Percentiles rank a stretch among this genome's conserved stretches.
phyloP scores from a whole-genome alignment of 2,329 filamentous ascomycete species.

The Bertia moriformis region DNA sequence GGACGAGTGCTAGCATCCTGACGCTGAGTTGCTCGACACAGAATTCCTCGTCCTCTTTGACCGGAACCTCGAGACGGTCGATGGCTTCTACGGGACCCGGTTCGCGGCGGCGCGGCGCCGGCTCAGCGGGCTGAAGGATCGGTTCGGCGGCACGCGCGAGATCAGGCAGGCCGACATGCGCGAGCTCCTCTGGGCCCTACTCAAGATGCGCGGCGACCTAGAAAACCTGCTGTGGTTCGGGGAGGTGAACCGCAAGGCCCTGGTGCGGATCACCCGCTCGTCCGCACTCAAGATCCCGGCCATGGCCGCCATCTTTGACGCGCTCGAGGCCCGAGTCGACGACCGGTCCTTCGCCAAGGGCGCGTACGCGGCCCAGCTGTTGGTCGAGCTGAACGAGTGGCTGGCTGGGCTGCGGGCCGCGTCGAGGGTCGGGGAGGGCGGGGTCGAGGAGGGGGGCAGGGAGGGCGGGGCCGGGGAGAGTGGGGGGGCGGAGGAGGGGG shows the following conservation, averaged over 20 bases:
- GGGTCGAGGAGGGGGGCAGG: conserved; percentile 57
- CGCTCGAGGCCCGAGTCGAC: conserved; percentile 82
- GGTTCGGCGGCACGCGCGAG: conserved; percentile 65
- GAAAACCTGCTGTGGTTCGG: conserved; percentile 95
- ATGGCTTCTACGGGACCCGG: conserved; percentile 94
- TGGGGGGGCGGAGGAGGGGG: conserved; percentile 47
- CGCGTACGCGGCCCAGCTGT: conserved; percentile 28
- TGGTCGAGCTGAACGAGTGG: conserved; percentile 73
- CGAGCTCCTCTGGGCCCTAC: conserved; percentile 75
- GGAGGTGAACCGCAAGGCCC: conserved; percentile 86
- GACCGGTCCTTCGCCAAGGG: conserved; percentile 76
- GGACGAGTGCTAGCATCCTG: conserved; percentile 3
- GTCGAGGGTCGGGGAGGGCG: conserved; percentile 61
- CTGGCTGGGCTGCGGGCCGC: conserved; percentile 68
- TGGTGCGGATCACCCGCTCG: conserved; percentile 98
- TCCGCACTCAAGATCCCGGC: conserved; percentile 82
- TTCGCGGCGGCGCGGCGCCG: conserved; percentile 72
- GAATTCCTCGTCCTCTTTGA: conserved; percentile 96
- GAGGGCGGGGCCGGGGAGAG: conserved; percentile 60
- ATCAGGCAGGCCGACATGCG: conserved; percentile 70
- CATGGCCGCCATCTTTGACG: conserved; percentile 65
- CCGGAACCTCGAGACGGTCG: conserved; percentile 91
- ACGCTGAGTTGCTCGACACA: conserved; percentile 25
- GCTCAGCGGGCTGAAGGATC: conserved; percentile 71
- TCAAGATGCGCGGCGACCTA: conserved; percentile 75